phyloP scores from a whole-genome alignment of 345 rosid species.

The Populus simonii region DNA sequence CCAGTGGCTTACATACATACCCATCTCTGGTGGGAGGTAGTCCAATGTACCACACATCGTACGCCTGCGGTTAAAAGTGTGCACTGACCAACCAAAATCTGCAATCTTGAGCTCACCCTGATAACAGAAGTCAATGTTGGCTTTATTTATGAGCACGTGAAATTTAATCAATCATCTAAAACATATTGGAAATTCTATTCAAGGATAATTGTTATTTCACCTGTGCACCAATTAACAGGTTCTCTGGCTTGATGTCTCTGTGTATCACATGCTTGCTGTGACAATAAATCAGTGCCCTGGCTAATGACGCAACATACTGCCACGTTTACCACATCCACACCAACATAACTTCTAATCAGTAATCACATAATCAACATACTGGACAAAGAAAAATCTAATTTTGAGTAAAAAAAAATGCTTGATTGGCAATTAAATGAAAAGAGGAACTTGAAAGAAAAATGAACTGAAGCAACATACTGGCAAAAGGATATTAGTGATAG shows the following conservation, averaged over 20 bases:
- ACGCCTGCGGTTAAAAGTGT: conserved; percentile 90
- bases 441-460: not conserved
- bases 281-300: conserved; percentile 95
- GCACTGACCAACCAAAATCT: conserved; percentile 99
- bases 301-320: conserved; percentile 95
- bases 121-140: conserved; percentile 7
- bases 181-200: not conserved
- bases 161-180: not conserved
- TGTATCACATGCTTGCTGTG: conserved; percentile 99
- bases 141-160: conserved; percentile 8
- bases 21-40: conserved; percentile 99
- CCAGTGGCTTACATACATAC: conserved; percentile 34
- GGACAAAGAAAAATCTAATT: not conserved
- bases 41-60: conserved; percentile 99
- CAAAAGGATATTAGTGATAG: not conserved
- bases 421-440: not conserved
- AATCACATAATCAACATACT: not conserved
- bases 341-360: not conserved
- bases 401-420: not conserved
- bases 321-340: conserved; percentile 13
- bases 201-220: conserved; percentile 25
- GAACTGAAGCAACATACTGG: not conserved
- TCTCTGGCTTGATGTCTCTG: conserved; percentile 98
- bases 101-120: conserved; percentile 99
- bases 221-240: conserved; percentile 82